Base-by-base conservation (phyloP, 177 flowering plant genomes). In the Vitis hybrid region DNA sequence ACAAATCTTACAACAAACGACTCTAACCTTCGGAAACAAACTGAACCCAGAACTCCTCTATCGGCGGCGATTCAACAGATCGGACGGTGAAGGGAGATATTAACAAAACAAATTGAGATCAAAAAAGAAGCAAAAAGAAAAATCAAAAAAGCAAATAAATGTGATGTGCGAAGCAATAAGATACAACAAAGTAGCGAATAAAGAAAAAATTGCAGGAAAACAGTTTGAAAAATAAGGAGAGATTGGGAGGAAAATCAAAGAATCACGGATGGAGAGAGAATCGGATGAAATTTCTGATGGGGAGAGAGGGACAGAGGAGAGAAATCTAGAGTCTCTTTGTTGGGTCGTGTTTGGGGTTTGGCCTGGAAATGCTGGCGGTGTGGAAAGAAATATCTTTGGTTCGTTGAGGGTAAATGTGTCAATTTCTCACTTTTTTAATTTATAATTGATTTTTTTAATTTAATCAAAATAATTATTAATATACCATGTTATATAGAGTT, bases 281-380 rank as follows among this genome's bases (percentile, higher is more conserved):
- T 5, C 5, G 62, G 39, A 60, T 3, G 62, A 12, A 60, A 60
- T 60, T 26, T 26, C 15, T 18, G 60, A 57, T 7, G 10, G 19
- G 12, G 60, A 57, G 10, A 57, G 1, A 22, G 5, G 62, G 29
- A 33, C 26, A 20, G 8, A 20, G 13, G 39, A 60, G 15, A 60
- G 15, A 60, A 26, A 22, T 22, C 33, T 22, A 14, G 20, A 26
- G 68, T 0, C 45, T 15, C 49, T 52, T 14, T 5, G 68, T 65
- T 26, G 67, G 59, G 59, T 53, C 68, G 59, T 52, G 68, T 29
- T 26, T 14, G 59, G 49, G 59, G 18, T 20, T 13, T 2, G 59
- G n/a, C 48, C n/a, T 65, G 2, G 59, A 2, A 29, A 15, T 2
- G 62, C 5, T 52, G 59, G 59, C 59, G 68, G 59, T 51, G 31